Evolutionary conservation across 805 yeast genomes (phyloP), one percentile per base, ranked within the genome.

Genomic region (Kuraishia piskuri): DNA sequence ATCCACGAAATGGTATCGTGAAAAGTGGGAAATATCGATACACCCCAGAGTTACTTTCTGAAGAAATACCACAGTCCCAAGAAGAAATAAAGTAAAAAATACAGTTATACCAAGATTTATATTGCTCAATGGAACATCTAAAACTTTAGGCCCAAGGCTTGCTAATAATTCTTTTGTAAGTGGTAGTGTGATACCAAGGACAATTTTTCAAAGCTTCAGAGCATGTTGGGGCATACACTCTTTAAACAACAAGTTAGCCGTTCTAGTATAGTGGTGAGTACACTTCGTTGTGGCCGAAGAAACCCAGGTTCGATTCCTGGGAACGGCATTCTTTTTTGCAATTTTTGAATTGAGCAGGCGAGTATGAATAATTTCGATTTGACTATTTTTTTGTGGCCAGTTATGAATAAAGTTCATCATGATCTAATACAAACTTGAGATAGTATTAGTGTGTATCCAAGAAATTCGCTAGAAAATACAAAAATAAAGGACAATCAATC

Each of bases 251-350:
- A 22, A 47, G 20, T 47, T 19, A 50, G 55, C 55, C 55, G 55
- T 53, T 50, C 55, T 53, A 53, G 55, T 53, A 53, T 53, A 53
- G 55, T 53, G 55, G 55, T 53, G 51, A 53, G 55, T 50, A 53
- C 55, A 46, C 53, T 3, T 53, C 55, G 53, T 53, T 53, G 55
- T 53, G 55, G 55, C 55, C 53, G 55, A 53, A 3, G 53, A 48
- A 48, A 53, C 55, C 55, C 52, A 50, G 49, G 55, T 53, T 53
- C 55, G 55, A 53, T 53, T 53, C 55, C 53, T 50, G 55, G 55
- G 55, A 48, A 53, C 55, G 55, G 55, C 55, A 53, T 21, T 36
- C 20, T 46, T 50, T 53, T 50, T 26, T 50, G 50, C 49, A 45
- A 31, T 17, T 14, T 10, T 31, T 31, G 14, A 12, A 8, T 31